These are phyloP conservation scores for Candolleomyces eurysporus DNA, from an alignment of 768 basidiomycete species.

Conservation along the genomic window DNA sequence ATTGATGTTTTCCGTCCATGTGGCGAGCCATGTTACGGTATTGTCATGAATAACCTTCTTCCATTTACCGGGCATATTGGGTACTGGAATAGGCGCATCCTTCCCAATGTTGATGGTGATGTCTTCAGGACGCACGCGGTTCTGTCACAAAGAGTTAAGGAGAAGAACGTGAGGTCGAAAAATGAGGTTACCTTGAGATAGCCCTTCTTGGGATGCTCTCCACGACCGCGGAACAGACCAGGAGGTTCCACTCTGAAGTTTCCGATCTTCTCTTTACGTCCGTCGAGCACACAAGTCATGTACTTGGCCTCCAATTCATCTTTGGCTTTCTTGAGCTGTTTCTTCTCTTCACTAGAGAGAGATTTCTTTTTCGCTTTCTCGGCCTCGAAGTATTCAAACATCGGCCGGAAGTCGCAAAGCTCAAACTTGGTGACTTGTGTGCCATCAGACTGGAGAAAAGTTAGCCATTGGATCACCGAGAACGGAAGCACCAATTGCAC, in stretches of 20 bases:
- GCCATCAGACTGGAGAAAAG: slow-evolving; percentile 54
- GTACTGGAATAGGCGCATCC: slow-evolving; percentile 69
- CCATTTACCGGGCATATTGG: slow-evolving; percentile 93
- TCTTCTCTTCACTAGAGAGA: slow-evolving; percentile 84
- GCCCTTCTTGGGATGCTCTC: slow-evolving; percentile 98
- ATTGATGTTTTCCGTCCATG: slow-evolving; percentile 99
- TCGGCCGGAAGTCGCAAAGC: slow-evolving; percentile 90
- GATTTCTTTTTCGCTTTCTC: slow-evolving; percentile 94
- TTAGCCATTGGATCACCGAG: not conserved
- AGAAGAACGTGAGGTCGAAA: not conserved
- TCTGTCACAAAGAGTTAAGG: slow-evolving; percentile 39
- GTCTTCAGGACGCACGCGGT: slow-evolving; percentile 89
- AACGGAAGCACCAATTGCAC: slow-evolving; percentile 24
- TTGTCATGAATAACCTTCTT: slow-evolving; percentile 86
- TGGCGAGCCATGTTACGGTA: slow-evolving; percentile 98
- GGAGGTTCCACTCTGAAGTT: slow-evolving; percentile 99
- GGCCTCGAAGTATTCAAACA: slow-evolving; percentile 88
- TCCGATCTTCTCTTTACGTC: slow-evolving; percentile 96
- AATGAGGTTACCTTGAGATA: slow-evolving; percentile 71
- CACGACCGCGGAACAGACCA: slow-evolving; percentile 96
- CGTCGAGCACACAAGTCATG: slow-evolving; percentile 84
- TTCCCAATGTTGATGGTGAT: slow-evolving; percentile 94
- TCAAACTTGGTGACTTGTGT: slow-evolving; percentile 74
- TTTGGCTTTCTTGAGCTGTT: slow-evolving; percentile 81
- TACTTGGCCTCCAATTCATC: slow-evolving; percentile 86